Base-by-base conservation (phyloP, 257 asterid genomes). In the Schizonepeta tenuifolia region DNA sequence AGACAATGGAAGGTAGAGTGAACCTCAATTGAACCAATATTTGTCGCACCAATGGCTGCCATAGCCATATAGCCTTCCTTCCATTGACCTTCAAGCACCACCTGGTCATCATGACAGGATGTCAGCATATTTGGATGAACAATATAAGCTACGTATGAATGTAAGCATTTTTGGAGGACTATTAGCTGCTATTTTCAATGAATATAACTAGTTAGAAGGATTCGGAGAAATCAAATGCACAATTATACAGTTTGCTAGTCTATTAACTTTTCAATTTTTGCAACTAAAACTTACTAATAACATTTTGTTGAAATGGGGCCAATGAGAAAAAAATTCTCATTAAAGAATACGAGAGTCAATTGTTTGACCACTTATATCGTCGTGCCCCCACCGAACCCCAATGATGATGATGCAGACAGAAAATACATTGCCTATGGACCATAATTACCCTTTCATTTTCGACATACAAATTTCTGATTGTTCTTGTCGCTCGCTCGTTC, bases 1-100 rank as follows among this genome's bases (percentile, higher is more conserved):
- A 14, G 63, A 76, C 43, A 63, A 22, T 47, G n/a, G 55, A 75
- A 74, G 60, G 63, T 41, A 67, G 22, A 22, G 9, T 63, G 21
- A 50, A 93, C 97, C 99, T 94, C 95, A 76, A 94, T 89, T 72
- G 97, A 88, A 56, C 99, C 99, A 68, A 94, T 89, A 75, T 88
- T 94, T 67, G 99, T 89, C 14, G 99, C 99, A 70, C 99, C 99
- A 72, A 94, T 54, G 63, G 97, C 97, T 73, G 97, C 99, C 93
- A 94, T 85, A 83, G 97, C 97, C 91, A 94, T 82, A 75, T 84
- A 94, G 56, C 99, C 99, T 85, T 87, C 95, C 80, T 78, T 71
- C 97, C 97, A 94, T 55, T 49, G 89, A 74, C 99, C 99, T 83
- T 91, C 99, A 70, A 94, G 93, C 80, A 94, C 99, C 75, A 94